Evolutionary conservation across 805 yeast genomes (phyloP).

Genomic region (Ogataea pini): DNA sequence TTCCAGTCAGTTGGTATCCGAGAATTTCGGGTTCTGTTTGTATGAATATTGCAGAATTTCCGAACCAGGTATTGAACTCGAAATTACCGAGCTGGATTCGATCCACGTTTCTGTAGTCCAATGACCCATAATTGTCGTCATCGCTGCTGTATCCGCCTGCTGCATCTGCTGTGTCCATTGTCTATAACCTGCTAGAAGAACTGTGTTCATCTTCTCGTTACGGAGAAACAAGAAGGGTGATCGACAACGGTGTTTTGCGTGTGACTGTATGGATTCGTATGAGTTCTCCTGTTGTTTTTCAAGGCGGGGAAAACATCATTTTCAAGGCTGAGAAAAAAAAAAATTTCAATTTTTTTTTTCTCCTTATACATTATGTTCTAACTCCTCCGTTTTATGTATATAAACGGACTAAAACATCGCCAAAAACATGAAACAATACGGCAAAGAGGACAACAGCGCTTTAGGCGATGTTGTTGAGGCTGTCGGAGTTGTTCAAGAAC

Average conservation of each 20-base stretch:
- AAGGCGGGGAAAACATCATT: not conserved
- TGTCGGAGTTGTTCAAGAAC: conserved; percentile 2
- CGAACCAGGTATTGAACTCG: conserved; percentile 83
- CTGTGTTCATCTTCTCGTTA: too few species aligned
- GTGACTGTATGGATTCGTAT: too few species aligned
- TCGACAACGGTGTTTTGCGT: too few species aligned
- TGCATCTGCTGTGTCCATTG: not conserved
- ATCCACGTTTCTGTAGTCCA: conserved; percentile 61
- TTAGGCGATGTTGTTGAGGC: not conserved
- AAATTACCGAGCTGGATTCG: conserved; percentile 67
- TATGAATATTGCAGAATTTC: conserved; percentile 73
- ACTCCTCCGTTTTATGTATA: too few species aligned
- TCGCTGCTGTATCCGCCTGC: conserved; percentile 18
- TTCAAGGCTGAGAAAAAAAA: not conserved
- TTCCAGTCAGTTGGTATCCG: conserved; percentile 42
- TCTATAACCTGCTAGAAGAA: too few species aligned
- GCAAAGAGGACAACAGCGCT: not conserved
- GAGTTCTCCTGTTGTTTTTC: not conserved
- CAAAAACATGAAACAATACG: not conserved
- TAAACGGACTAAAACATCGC: too few species aligned
- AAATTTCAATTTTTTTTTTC: not conserved
- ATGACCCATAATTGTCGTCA: conserved; percentile 56
- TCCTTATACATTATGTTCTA: not conserved
- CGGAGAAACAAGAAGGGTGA: too few species aligned
- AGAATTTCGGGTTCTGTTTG: conserved; percentile 45